These are phyloP conservation scores for Saccharomycopsis fermentans DNA, from an alignment of 805 yeast genomes.

Conservation along the genomic window DNA sequence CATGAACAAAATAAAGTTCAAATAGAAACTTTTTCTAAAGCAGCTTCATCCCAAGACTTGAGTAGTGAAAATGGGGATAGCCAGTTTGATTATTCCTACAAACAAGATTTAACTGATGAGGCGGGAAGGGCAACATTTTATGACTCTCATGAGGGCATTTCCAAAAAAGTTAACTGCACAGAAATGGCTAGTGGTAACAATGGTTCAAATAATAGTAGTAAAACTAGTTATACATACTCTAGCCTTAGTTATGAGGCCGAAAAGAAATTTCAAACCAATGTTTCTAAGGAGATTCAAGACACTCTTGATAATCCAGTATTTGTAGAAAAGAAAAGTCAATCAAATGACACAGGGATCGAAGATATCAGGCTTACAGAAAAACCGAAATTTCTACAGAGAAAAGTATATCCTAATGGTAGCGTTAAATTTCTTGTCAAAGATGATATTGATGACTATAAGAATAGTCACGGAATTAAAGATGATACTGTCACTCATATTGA, in stretches of 20 bases:
- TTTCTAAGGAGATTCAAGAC: background rate
- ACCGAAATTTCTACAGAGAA: conserved; percentile 8
- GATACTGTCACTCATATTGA: background rate
- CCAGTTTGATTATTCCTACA: background rate
- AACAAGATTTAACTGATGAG: background rate
- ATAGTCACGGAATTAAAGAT: background rate
- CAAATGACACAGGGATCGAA: background rate
- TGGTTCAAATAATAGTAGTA: background rate
- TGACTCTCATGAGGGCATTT: background rate
- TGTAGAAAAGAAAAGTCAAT: background rate
- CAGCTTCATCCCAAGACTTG: background rate
- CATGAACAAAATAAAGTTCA: background rate
- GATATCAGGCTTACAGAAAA: background rate
- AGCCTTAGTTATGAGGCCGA: background rate
- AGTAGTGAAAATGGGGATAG: background rate
- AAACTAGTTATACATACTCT: background rate
- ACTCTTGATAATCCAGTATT: background rate
- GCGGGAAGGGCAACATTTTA: background rate
- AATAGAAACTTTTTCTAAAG: background rate
- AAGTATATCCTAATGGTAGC: conserved; percentile 9
- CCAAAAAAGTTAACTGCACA: background rate
- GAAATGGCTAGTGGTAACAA: background rate
- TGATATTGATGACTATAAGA: background rate
- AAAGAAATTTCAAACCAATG: background rate
- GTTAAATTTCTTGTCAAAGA: background rate